Evolutionary conservation across 2,329 filamentous ascomycete genomes (phyloP).

Genomic region (Aureobasidium sp.): DNA sequence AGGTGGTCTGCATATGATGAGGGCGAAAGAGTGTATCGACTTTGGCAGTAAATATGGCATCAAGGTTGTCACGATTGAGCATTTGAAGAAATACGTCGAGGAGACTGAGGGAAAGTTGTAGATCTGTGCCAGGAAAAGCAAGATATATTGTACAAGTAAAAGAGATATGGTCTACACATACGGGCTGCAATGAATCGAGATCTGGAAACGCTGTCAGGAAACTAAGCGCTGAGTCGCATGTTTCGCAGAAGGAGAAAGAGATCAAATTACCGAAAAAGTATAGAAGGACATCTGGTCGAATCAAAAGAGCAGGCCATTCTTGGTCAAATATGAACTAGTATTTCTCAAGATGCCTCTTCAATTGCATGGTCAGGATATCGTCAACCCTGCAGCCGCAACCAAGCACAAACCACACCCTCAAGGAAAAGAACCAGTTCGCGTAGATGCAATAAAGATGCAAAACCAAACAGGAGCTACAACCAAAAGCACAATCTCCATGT

Average conservation of each 20-base stretch:
- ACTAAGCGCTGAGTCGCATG: neutral
- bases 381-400: neutral
- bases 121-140: neutral
- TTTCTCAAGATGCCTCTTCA: too few species aligned
- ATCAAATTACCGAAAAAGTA: neutral
- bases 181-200: neutral
- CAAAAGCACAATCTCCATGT: too few species aligned
- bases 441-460: too few species aligned
- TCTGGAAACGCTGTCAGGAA: neutral
- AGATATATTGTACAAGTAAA: neutral
- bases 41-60: constrained; percentile 87
- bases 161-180: neutral
- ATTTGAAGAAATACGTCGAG: constrained; percentile 73
- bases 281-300: neutral
- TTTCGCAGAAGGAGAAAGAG: neutral
- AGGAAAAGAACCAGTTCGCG: neutral
- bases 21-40: constrained; percentile 75
- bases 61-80: constrained; percentile 92
- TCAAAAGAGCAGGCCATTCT: too few species aligned
- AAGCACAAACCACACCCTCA: too few species aligned
- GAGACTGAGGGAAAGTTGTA: constrained; percentile 54
- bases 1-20: constrained; percentile 76
- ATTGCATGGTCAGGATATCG: neutral
- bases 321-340: too few species aligned
- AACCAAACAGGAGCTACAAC: too few species aligned